Base-by-base conservation (phyloP, 345 rosid genomes). In the Sonneratia caseolaris region DNA sequence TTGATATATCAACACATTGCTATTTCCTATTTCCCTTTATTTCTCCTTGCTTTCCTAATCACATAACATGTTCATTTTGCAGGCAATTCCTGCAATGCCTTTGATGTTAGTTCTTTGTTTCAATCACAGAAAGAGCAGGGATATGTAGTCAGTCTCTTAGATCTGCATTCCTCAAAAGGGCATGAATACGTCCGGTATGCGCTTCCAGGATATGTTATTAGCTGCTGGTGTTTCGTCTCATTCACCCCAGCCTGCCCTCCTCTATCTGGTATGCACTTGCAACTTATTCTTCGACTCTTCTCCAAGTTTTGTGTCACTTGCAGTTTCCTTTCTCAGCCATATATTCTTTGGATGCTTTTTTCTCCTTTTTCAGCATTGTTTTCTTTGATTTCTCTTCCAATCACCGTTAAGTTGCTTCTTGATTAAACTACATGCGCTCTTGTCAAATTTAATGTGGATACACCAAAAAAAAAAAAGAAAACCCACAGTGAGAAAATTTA, bases 81-180 rank as follows among this genome's bases (percentile, higher is more conserved):
- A 95, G 99, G 99, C 99, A 70, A 87, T 95, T 27, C 99, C 99
- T 0, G 93, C 96, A 22, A 95, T 95, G 99, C 94, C 92, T 68
- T 79, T 95, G 79, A 91, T 96, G 36, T 81, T 92, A 75, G 87
- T 90, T 68, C 96, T 95, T 62, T 89, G 94, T 75, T 95, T 90
- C 72, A 97, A 95, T 81, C 74, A 92, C 76, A 84, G 95, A 66
- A 94, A 94, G 84, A 90, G 81, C 73, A 83, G 92, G 82, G 95
- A 94, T 55, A 79, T 27, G 0, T 91, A 4, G 85, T 94, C 71
- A 87, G 75, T 79, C 82, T 94, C 16, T 68, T 68, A 18, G 98
- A 94, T 38, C 70, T 88, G 47, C 84, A 79, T 75, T 85, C 88
- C 19, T 86, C 89, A 21, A 90, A 90, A 83, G 97, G 95, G 51